Conservation (phyloP, 306 rosid species). For the Malus orientalis region DNA sequence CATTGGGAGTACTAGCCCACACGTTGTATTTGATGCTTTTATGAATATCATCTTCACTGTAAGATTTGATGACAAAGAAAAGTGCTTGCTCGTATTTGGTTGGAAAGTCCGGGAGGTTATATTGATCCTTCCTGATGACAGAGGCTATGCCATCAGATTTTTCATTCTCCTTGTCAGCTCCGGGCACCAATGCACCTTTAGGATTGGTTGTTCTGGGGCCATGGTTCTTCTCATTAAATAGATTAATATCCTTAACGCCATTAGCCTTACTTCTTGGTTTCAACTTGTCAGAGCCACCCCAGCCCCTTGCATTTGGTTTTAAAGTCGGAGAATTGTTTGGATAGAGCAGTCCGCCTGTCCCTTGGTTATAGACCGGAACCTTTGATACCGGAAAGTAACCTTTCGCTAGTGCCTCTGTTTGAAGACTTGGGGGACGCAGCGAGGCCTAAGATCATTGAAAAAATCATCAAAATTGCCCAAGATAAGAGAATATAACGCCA, state of each 20-base stretch:
- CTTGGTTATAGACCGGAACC: conserved; percentile 47
- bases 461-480: conserved; percentile 11
- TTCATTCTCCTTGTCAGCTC: conserved; percentile 31
- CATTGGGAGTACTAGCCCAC: conserved; percentile 87
- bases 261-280: conserved; percentile 50
- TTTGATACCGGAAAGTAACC: conserved; percentile 41
- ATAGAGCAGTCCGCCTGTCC: conserved; percentile 43
- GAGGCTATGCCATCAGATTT: conserved; percentile 15
- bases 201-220: conserved; percentile 49
- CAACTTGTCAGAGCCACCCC: conserved; percentile 54
- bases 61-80: conserved; percentile 78
- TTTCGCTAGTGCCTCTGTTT: conserved; percentile 36
- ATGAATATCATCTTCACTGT: conserved; percentile 85
- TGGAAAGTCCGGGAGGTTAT: conserved; percentile 62
- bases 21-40: conserved; percentile 82
- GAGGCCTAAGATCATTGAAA: conserved; percentile 37
- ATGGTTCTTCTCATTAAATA: conserved; percentile 42
- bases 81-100: conserved; percentile 60
- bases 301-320: conserved; percentile 40
- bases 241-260: conserved; percentile 10
- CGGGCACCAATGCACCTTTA: conserved; percentile 25
- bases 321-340: conserved; percentile 38
- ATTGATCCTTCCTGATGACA: conserved; percentile 41
- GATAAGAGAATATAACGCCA: not conserved
- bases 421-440: conserved; percentile 27